These are phyloP conservation scores for Craterostigma plantagineum DNA, from an alignment of 257 asterid genomes.

Conservation along the genomic window DNA sequence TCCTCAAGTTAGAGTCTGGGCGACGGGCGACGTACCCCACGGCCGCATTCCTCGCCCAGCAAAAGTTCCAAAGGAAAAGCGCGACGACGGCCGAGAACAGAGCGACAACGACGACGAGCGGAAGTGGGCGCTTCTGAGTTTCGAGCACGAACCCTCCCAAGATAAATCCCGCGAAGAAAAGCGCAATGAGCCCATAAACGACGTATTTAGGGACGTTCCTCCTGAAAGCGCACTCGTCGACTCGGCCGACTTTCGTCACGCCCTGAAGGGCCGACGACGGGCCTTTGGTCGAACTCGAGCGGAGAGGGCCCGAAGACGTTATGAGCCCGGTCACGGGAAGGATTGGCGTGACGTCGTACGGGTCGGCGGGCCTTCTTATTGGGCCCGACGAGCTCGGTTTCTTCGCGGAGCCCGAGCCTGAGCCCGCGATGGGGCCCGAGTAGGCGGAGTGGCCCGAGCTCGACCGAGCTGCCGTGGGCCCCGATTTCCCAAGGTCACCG, in stretches of 20 bases:
- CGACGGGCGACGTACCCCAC: constrained; percentile 28
- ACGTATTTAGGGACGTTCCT: constrained; percentile 40
- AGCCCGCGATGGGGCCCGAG: too few species aligned
- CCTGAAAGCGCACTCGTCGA: constrained; percentile 38
- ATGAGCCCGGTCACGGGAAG: constrained; percentile 51
- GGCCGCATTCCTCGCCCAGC: constrained; percentile 47
- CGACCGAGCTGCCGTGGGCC: too few species aligned
- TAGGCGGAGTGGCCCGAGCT: constrained; percentile 31
- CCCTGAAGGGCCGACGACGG: constrained; percentile 38
- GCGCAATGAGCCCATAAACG: constrained; percentile 43
- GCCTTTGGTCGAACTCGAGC: constrained; percentile 27
- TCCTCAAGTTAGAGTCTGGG: constrained; percentile 33
- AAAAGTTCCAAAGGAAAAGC: constrained; percentile 42
- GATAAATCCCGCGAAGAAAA: constrained; percentile 52
- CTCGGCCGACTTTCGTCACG: constrained; percentile 36
- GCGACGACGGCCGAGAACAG: constrained; percentile 41
- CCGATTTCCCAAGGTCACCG: constrained; percentile 73
- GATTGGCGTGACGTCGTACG: too few species aligned
- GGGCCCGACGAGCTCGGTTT: too few species aligned
- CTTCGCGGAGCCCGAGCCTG: too few species aligned
- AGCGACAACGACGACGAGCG: constrained; percentile 33
- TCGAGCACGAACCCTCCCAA: constrained; percentile 58
- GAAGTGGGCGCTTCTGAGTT: constrained; percentile 41
- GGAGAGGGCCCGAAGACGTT: constrained; percentile 48
- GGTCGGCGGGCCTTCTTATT: too few species aligned